Evolutionary conservation across 2,329 filamentous ascomycete genomes (phyloP).

Genomic region (Hymenoscyphus occultus): DNA sequence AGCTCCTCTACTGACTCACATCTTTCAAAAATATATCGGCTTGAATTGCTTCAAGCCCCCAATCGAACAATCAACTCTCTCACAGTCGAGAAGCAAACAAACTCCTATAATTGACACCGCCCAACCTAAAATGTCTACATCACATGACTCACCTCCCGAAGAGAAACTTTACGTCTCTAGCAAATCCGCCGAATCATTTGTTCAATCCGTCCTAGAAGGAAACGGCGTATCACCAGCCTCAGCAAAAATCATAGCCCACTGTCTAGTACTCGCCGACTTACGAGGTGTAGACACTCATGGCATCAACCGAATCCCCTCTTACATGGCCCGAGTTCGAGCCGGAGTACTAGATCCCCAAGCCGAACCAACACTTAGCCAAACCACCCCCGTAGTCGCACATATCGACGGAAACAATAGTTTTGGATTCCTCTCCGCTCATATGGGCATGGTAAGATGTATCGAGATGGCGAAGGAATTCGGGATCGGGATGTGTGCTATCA

Average conservation of each 20-base stretch:
- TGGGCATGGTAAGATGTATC: conserved; percentile 65
- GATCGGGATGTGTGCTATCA: conserved; percentile 73
- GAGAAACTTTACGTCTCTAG: conserved; percentile 3
- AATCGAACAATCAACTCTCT: not conserved
- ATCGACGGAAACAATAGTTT: conserved; percentile 66
- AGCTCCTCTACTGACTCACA: too few species aligned
- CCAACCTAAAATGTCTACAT: conserved; percentile 3
- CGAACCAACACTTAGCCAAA: conserved; percentile 54
- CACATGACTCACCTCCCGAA: conserved; percentile 8
- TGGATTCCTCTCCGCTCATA: conserved; percentile 67
- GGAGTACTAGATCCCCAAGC: conserved; percentile 63
- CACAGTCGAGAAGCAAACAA: not conserved
- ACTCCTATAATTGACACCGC: not conserved
- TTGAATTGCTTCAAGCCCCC: not conserved
- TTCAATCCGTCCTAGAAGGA: conserved; percentile 53
- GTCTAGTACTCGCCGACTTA: conserved; percentile 71
- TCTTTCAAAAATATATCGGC: too few species aligned
- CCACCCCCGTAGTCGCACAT: conserved; percentile 69
- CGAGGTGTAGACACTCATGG: conserved; percentile 79
- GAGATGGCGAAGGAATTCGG: conserved; percentile 62
- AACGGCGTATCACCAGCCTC: conserved; percentile 59
- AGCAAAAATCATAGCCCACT: conserved; percentile 61
- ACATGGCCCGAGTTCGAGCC: conserved; percentile 69
- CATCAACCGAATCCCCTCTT: conserved; percentile 74
- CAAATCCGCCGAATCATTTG: conserved; percentile 39